phyloP scores from a whole-genome alignment of 768 basidiomycete species.

The Lyophyllum decastes region DNA sequence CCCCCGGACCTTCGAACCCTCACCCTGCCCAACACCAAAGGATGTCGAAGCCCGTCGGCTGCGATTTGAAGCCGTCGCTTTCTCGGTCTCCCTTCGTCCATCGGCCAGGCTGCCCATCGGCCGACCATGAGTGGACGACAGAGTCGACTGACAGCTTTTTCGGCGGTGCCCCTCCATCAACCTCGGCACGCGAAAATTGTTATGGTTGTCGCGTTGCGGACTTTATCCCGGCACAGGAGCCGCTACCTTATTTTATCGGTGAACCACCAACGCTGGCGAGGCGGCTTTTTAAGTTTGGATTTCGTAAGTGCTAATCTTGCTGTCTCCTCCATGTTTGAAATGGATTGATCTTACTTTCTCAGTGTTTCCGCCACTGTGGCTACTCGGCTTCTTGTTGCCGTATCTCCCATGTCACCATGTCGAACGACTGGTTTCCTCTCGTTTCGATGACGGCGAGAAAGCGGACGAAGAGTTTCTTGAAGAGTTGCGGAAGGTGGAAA shows the following conservation, averaged over 20 bases:
- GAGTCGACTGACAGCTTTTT: conserved; percentile 10
- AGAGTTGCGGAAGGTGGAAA: conserved; percentile 2
- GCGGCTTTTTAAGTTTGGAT: conserved; percentile 7
- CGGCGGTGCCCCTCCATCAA: not conserved
- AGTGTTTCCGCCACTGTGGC: conserved; percentile 8
- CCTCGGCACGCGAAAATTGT: not conserved
- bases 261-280: conserved; percentile 9
- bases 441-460: not conserved
- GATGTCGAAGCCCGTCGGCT: not conserved
- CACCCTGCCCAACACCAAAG: not conserved
- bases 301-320: not conserved
- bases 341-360: no score
- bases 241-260: not conserved
- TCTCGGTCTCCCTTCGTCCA: not conserved
- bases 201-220: conserved; percentile 4
- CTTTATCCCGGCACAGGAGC: not conserved
- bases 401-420: not conserved
- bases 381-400: conserved; percentile 2
- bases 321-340: no score
- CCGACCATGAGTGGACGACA: conserved; percentile 1
- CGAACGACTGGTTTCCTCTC: not conserved
- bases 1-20: no score
- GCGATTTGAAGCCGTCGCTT: not conserved
- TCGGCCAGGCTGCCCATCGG: conserved; percentile 5
- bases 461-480: not conserved